These are phyloP conservation scores for Imleria badia DNA, from an alignment of 768 basidiomycete genomes.

Conservation along the genomic window DNA sequence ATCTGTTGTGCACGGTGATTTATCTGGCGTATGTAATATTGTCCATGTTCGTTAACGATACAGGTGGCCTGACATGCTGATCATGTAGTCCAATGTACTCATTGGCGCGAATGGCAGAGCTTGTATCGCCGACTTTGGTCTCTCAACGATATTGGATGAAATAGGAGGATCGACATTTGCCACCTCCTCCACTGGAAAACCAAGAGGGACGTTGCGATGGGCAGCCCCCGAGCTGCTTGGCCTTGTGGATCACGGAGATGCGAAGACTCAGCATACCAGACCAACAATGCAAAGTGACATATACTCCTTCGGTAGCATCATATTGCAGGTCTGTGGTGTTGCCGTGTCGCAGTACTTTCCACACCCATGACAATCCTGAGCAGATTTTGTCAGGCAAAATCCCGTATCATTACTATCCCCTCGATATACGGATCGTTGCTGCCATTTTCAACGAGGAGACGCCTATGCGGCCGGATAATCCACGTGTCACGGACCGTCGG, in stretches of 20 bases:
- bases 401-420: neutral
- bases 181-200: neutral
- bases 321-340: conserved; percentile 9
- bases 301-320: conserved; percentile 30
- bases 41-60: too few species aligned
- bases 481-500: neutral
- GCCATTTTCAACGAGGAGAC: neutral
- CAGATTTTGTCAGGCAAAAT: neutral
- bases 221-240: conserved; percentile 26
- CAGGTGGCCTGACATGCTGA: too few species aligned
- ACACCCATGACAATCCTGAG: too few species aligned
- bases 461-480: neutral
- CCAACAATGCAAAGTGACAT: conserved; percentile 1
- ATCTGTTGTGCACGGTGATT: neutral
- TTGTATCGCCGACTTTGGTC: too few species aligned
- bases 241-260: conserved; percentile 12
- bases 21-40: too few species aligned
- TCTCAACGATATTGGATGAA: too few species aligned
- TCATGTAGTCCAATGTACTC: too few species aligned
- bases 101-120: too few species aligned
- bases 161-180: neutral
- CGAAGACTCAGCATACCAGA: neutral
- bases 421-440: neutral
- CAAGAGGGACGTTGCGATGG: conserved; percentile 35
- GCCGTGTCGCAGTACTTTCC: too few species aligned